Base-by-base conservation (phyloP, 352 stramenopile genomes). In the Phytophthora kernoviae region DNA sequence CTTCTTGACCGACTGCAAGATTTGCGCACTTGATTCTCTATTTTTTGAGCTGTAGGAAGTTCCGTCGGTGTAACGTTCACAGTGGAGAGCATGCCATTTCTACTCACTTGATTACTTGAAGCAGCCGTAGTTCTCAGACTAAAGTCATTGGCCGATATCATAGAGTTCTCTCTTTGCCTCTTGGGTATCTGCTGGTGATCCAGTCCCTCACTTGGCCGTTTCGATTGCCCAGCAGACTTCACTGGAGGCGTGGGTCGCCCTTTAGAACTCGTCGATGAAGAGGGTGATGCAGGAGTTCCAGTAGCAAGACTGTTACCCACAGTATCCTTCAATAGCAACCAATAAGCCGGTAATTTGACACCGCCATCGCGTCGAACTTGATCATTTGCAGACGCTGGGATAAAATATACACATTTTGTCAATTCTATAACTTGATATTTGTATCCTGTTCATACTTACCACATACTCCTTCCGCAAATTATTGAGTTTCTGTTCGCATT, bases 401-500 rank as follows among this genome's bases (percentile, higher is more conserved):
- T 8, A 12, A 10, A 44, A 43, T 14, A 46, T 10, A 21, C n/a
- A 12, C n/a, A 1, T 18, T 21, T 32, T 24, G 39, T 44, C 39
- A 20, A 24, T 24, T 15, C 36, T 20, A 43, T n/a, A 6, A 20
- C 9, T 30, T 46, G 40, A 24, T 27, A 3, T 24, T 30, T 46
- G 20, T 36, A 36, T 26, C 5, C 12, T 22, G 11, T 10, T 9
- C 4, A 12, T 11, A 36, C 54, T 32, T 27, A 62, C 54, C 11
- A 62, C 20, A 33, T 49, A 54, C 44, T 62, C 54, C 36, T 62
- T 62, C 43, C 54, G 54, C 54, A 62, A 45, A 45, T 62, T 62
- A 34, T 62, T 62, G 54, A 62, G 36, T 45, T 62, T 62, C 36
- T 62, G 54, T 43, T 62, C 54, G 54, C 54, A 62, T 33, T 62